Base-by-base conservation (phyloP, 2,329 filamentous ascomycete genomes). In the Apiospora phragmitis region DNA sequence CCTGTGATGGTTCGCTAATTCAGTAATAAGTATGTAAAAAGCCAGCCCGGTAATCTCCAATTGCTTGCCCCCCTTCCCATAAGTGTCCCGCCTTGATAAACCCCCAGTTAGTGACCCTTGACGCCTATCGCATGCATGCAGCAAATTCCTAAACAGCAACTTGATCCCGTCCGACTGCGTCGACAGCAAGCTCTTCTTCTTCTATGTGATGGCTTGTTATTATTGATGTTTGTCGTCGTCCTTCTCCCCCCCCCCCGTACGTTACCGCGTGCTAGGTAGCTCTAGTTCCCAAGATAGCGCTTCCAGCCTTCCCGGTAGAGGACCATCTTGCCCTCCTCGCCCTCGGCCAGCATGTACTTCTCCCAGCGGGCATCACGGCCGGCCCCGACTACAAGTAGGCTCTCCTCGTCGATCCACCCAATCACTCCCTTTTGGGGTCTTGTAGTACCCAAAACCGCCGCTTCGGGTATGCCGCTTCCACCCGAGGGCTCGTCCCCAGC, bases 331-430 rank as follows among this genome's bases (percentile, higher is more conserved):
- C 93, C 93, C 72, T 93, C 90, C 29, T 91, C 88, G 18, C 88
- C 88, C 70, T 92, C 87, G n/a, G 86, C 86, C 68, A 97, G 84
- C 26, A 91, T 85, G 76, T 97, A 97, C 72, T 92, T 94, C 83
- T 98, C 94, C 94, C 95, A 98, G 68, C 93, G 87, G 21, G 92
- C 92, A 78, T 96, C 93, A 71, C 88, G 87, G 0, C 94, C 94
- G 0, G 93, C 93, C 4, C 94, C 93, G 67, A 97, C 85, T 0
- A 97, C 91, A 1, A 95, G 83, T 14, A 97, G 83, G 21, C 88
- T 93, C 29, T 89, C 85, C 73, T 97, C 93, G 74, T 90, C 87
- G 12, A 91, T 86, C 94, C 97, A 98, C 2, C 94, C 94, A 70
- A 98, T 87, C 9, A 96, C 83, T 0, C 96, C 96, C 79, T 97